phyloP scores from a whole-genome alignment of 257 asterid genomes.

The Nicotiana otophora region DNA sequence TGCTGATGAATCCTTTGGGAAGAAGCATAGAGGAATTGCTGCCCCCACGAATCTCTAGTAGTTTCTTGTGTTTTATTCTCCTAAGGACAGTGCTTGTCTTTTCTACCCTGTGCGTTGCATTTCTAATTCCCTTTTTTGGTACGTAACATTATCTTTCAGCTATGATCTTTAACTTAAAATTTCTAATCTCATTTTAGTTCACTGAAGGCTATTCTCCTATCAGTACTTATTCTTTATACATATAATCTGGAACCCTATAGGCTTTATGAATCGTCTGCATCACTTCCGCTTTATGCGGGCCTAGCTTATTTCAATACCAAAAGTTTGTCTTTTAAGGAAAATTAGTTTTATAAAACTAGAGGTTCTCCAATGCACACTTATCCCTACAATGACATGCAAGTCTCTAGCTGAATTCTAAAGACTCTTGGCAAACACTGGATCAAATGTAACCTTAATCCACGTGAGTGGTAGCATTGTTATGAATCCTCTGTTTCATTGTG shows the following conservation, averaged over 20 bases:
- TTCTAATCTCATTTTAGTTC: not conserved
- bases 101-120: conserved; percentile 67
- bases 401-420: not conserved
- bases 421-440: not conserved
- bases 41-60: conserved; percentile 38
- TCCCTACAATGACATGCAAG: not conserved
- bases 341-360: not conserved
- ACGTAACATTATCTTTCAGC: conserved; percentile 11
- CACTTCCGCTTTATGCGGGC: not conserved
- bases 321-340: not conserved
- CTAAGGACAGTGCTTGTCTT: conserved; percentile 57
- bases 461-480: not conserved
- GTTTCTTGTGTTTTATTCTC: conserved; percentile 53
- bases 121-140: conserved; percentile 79
- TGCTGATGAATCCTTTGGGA: conserved; percentile 73
- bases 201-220: not conserved
- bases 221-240: not conserved
- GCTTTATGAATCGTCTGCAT: not conserved
- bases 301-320: not conserved
- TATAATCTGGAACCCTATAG: not conserved
- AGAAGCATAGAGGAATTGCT: conserved; percentile 72
- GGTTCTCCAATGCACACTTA: not conserved
- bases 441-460: not conserved
- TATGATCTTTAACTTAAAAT: not conserved
- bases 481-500: not conserved